Conservation (phyloP, 1,139 yeast genomes). For the Spencermartinsiella ligniputridi region DNA sequence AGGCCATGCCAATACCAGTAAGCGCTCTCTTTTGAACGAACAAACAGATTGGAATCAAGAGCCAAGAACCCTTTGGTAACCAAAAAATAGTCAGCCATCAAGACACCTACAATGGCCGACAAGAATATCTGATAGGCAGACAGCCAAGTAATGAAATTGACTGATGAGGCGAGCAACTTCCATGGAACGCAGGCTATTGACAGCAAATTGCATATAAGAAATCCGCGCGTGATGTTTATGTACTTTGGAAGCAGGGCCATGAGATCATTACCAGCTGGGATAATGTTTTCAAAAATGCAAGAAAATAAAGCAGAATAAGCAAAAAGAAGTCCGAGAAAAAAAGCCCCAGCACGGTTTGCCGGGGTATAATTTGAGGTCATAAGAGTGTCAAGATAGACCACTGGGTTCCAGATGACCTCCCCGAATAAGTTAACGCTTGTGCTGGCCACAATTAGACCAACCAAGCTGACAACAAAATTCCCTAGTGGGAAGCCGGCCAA, state of each 20-base stretch:
- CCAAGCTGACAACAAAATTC: conserved; percentile 65
- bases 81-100: conserved; percentile 41
- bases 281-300: conserved; percentile 46
- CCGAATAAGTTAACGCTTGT: conserved; percentile 62
- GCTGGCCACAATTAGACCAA: conserved; percentile 72
- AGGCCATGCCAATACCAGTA: conserved; percentile 40
- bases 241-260: conserved; percentile 46
- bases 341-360: conserved; percentile 34
- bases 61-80: conserved; percentile 33
- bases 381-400: conserved; percentile 40
- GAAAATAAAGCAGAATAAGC: conserved; percentile 44
- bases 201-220: conserved; percentile 44
- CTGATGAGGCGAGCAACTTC: conserved; percentile 50
- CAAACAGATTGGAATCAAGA: conserved; percentile 45
- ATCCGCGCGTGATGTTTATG: conserved; percentile 48
- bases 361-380: conserved; percentile 14
- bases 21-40: conserved; percentile 34
- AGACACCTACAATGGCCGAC: conserved; percentile 44
- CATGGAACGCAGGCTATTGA: conserved; percentile 41
- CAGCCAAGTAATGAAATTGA: conserved; percentile 45
- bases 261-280: conserved; percentile 51
- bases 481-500: conserved; percentile 62
- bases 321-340: conserved; percentile 44
- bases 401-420: conserved; percentile 52
- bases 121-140: conserved; percentile 46